Percentiles rank a stretch among this genome's conserved stretches.
Evolutionary conservation across 2,329 filamentous ascomycete species (phyloP).

Genomic region (Talaromyces verruculosus): DNA sequence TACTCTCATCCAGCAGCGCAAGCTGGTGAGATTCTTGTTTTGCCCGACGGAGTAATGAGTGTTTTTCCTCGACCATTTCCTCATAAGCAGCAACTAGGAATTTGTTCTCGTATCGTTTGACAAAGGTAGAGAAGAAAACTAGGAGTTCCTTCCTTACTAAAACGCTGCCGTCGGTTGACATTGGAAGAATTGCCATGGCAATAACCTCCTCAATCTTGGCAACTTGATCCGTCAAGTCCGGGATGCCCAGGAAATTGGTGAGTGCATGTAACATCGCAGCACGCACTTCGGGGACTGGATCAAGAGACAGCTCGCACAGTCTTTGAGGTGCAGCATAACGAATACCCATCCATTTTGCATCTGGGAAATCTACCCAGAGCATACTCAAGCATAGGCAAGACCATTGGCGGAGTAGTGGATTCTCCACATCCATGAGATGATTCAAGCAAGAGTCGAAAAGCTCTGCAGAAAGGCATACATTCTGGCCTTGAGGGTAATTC

Average conservation of each 20-base stretch:
- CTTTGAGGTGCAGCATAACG: constrained; percentile 79
- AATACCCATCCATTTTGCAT: constrained; percentile 96
- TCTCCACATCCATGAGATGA: constrained; percentile 82
- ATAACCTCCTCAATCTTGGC: constrained; percentile 88
- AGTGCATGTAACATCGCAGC: constrained; percentile 91
- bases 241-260: constrained; percentile 90
- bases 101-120: constrained; percentile 85
- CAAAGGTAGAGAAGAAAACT: constrained; percentile 90
- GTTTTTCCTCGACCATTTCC: constrained; percentile 79
- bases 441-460: constrained; percentile 84
- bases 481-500: constrained; percentile 86
- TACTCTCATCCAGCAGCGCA: constrained; percentile 25
- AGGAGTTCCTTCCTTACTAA: constrained; percentile 91
- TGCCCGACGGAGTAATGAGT: constrained; percentile 60
- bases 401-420: constrained; percentile 89
- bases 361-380: constrained; percentile 84
- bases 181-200: constrained; percentile 82
- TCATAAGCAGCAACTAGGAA: constrained; percentile 91
- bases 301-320: constrained; percentile 75
- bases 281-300: constrained; percentile 87
- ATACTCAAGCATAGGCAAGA: constrained; percentile 93
- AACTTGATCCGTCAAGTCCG: constrained; percentile 86
- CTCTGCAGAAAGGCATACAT: constrained; percentile 85
- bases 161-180: constrained; percentile 90
- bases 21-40: constrained; percentile 35